Conservation (phyloP, 768 basidiomycete species). For the Tylopilus cervinicoccineus region DNA sequence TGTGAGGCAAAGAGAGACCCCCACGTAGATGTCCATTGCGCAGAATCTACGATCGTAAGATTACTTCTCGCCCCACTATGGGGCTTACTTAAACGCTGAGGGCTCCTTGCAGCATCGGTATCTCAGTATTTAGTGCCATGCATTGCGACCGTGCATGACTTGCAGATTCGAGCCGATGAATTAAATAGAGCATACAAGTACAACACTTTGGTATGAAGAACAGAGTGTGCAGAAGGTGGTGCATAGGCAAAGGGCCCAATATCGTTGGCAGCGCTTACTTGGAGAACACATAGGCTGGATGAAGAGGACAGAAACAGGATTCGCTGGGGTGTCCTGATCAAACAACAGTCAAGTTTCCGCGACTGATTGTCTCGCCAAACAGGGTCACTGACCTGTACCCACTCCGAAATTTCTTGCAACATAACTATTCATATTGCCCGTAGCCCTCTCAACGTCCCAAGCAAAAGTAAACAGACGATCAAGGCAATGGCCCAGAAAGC, state of each 20-base stretch:
- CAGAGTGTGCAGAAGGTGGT: not conserved
- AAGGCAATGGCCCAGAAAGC: conserved; percentile 37
- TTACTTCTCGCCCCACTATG: too few relatives aligned
- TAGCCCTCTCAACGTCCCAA: conserved; percentile 21
- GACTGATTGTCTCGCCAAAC: not conserved
- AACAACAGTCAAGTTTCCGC: not conserved
- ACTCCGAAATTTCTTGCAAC: not conserved
- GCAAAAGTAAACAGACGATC: conserved; percentile 24
- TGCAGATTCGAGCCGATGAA: too few relatives aligned
- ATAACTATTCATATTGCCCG: not conserved
- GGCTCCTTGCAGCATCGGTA: too few relatives aligned
- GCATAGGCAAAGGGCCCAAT: not conserved
- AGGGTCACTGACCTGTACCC: not conserved
- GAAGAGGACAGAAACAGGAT: not conserved
- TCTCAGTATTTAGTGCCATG: too few relatives aligned
- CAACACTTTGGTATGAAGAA: not conserved
- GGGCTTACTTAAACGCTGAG: too few relatives aligned
- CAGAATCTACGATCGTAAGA: too few relatives aligned
- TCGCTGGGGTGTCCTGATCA: not conserved
- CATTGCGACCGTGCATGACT: too few relatives aligned
- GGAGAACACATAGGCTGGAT: not conserved
- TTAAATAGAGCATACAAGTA: not conserved
- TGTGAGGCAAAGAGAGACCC: too few relatives aligned
- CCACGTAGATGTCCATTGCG: too few relatives aligned
- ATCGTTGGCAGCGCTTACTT: not conserved